A percentile compares a stretch with the other conserved stretches of the same genome.
Conservation (phyloP, 768 basidiomycete species). For the Trametes villosa region DNA sequence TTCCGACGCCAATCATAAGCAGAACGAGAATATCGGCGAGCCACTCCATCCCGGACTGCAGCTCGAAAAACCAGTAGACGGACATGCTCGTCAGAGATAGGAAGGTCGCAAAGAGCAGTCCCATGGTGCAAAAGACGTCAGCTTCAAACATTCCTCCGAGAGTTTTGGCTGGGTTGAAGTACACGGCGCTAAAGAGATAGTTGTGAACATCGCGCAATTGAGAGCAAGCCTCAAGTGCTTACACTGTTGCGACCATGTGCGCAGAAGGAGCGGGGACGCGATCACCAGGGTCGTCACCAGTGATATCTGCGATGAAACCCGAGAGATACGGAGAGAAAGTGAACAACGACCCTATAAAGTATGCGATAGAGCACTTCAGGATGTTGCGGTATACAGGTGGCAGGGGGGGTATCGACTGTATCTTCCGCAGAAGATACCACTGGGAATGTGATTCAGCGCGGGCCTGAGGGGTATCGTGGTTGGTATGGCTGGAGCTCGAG, state of each 20-base stretch:
- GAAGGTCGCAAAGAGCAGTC: slow-evolving; percentile 69
- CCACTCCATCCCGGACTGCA: slow-evolving; percentile 70
- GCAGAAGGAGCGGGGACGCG: slow-evolving; percentile 73
- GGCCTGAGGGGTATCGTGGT: neutral
- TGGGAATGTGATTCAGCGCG: neutral
- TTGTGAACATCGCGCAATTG: neutral
- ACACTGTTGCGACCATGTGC: slow-evolving; percentile 95
- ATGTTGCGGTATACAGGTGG: slow-evolving; percentile 68
- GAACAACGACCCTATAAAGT: slow-evolving; percentile 89
- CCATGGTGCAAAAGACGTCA: slow-evolving; percentile 75
- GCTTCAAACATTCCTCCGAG: slow-evolving; percentile 93
- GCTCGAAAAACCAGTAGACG: slow-evolving; percentile 80
- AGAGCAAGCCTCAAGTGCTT: slow-evolving; percentile 10
- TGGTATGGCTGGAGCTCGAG: neutral
- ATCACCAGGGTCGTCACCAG: slow-evolving; percentile 51
- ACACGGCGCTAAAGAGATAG: slow-evolving; percentile 59
- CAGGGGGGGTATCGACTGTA: slow-evolving; percentile 44
- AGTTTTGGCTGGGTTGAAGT: slow-evolving; percentile 94
- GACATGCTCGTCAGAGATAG: slow-evolving; percentile 78
- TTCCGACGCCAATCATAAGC: slow-evolving; percentile 81
- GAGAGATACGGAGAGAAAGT: slow-evolving; percentile 85
- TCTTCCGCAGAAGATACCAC: slow-evolving; percentile 1
- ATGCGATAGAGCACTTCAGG: slow-evolving; percentile 90
- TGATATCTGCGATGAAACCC: slow-evolving; percentile 63
- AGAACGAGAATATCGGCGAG: slow-evolving; percentile 76